These are phyloP conservation scores for Agarophyton chilense DNA, from an alignment of 23 red algal genomes.

Conservation along the genomic window DNA sequence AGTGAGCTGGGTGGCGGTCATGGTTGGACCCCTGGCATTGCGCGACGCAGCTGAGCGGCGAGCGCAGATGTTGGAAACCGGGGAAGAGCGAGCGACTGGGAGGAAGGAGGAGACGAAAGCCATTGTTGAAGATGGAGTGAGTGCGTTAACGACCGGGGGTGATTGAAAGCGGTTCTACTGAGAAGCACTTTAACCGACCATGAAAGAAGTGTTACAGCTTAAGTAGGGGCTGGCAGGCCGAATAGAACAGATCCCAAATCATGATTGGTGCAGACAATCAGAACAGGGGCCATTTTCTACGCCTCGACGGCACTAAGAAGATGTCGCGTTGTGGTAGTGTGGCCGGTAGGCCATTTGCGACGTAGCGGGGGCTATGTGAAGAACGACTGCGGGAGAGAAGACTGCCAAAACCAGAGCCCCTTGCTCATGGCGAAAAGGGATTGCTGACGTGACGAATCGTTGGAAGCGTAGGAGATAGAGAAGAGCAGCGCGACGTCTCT, in stretches of 20 bases:
- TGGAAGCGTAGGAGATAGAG: too few relatives aligned
- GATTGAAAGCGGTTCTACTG: neutral
- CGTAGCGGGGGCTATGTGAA: too few relatives aligned
- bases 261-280: neutral
- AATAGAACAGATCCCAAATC: neutral
- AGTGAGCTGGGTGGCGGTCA: constrained; percentile 41
- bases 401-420: too few relatives aligned
- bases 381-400: too few relatives aligned
- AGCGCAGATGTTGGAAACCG: neutral
- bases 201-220: neutral
- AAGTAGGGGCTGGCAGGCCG: neutral
- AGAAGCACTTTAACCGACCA: neutral
- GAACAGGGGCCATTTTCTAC: neutral
- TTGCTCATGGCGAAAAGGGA: too few relatives aligned
- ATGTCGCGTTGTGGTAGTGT: neutral
- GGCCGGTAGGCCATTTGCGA: neutral
- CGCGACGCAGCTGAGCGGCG: neutral
- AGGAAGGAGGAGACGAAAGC: constrained; percentile 29
- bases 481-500: too few relatives aligned
- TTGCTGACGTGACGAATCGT: too few relatives aligned
- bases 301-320: neutral
- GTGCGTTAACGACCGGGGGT: neutral
- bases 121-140: neutral
- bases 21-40: neutral
- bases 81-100: neutral